Percentiles rank a stretch among this genome's conserved stretches.
Evolutionary conservation across 768 basidiomycete species (phyloP).

Genomic region (Chalciporus pseudorubinellus): DNA sequence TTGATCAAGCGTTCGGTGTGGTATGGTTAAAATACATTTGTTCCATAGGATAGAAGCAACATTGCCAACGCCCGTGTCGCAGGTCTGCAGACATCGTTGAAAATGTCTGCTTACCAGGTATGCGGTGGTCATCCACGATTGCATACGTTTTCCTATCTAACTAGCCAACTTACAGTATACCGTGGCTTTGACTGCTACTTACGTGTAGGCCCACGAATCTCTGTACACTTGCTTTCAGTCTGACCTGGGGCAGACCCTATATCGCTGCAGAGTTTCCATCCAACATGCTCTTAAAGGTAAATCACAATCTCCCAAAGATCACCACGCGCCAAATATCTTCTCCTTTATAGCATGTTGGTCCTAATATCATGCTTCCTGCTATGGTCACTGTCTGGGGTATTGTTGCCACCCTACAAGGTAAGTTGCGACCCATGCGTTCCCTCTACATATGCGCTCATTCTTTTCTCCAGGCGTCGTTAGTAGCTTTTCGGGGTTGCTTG

Average conservation of each 20-base stretch:
- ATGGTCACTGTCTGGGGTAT: conserved; percentile 70
- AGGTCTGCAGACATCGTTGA: conserved; percentile 54
- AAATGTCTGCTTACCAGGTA: conserved; percentile 23
- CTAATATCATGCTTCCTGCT: conserved; percentile 58
- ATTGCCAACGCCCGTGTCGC: conserved; percentile 61
- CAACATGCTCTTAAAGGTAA: conserved; percentile 53
- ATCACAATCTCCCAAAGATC: not conserved
- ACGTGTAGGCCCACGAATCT: conserved; percentile 14
- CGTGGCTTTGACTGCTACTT: conserved; percentile 29
- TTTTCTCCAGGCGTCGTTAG: conserved; percentile 39
- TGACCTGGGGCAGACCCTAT: conserved; percentile 40
- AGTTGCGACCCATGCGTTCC: not conserved
- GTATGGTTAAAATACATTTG: not conserved
- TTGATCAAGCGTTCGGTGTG: not conserved
- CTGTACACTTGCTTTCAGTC: not conserved
- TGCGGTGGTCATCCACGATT: not conserved
- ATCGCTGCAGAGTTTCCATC: conserved; percentile 60
- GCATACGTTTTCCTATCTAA: not conserved
- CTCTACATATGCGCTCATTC: too few relatives aligned
- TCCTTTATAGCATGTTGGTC: conserved; percentile 38
- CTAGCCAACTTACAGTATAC: conserved; percentile 31
- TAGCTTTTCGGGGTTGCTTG: conserved; percentile 50
- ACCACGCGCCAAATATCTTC: not conserved
- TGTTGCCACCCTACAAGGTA: conserved; percentile 60
- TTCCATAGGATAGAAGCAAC: conserved; percentile 39